Base-by-base conservation (phyloP, 768 basidiomycete species). In the Strobilomyces echinocephalus region DNA sequence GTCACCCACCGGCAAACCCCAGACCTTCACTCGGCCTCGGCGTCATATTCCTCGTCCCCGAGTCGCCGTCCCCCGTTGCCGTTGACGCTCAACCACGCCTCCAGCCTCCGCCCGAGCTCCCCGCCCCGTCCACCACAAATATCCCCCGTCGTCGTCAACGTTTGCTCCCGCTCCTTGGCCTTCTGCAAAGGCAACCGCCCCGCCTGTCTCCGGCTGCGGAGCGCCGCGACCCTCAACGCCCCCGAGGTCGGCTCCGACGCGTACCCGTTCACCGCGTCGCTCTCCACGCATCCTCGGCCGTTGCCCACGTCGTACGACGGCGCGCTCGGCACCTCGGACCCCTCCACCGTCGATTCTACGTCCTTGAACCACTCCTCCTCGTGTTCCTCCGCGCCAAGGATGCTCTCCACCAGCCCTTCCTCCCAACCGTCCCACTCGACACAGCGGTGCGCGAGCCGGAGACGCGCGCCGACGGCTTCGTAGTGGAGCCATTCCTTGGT, bases 341-440 rank as follows among this genome's bases (percentile, higher is more conserved):
- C 57, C 4, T 57, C 62, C 33, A 56, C 56, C 2, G 63, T 59
- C 20, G 58, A 58, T 24, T 72, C 71, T 5, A 62, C 60, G 45
- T 74, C 74, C 60, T 73, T 75, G 66, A 85, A 82, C 88, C 87
- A 90, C 47, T 86, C 85, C 6, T 80, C 81, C 60, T 90, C 85
- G 46, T 76, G 67, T 18, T 88, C 87, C 60, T 82, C 84, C 0
- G 83, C 79, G 1, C 88, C 88, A 18, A 92, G 74, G 31, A 91
- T 88, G 53, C 81, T 83, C 6, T 83, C 81, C 1, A 87, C 80
- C 16, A 93, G 74, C 0, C 88, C 89, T 64, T 92, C 90, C 63
- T 93, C 90, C 90, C 91, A 93, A 2, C 90, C 91, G 60, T 92
- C 90, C 90, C 90, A 92, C 64, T 93, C 90, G 34, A 78, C 81